phyloP scores from a whole-genome alignment of 495 filamentous ascomycete genomes.

The Aspergillus bertholletiae region DNA sequence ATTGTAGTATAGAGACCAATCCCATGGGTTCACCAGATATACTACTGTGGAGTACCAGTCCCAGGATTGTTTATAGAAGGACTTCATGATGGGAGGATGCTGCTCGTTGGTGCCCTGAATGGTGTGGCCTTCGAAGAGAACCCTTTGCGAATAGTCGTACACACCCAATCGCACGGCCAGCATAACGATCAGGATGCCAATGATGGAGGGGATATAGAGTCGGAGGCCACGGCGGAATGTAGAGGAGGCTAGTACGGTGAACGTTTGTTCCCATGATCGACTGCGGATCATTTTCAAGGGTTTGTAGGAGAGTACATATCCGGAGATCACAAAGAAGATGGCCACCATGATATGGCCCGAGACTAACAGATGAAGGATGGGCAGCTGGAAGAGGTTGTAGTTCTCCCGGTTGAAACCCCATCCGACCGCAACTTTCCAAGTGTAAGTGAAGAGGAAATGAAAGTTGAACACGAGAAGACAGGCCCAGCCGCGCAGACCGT shows the following conservation, averaged over 20 bases:
- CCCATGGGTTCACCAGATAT: conserved; percentile 50
- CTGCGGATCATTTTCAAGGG: conserved; percentile 57
- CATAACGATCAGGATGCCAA: conserved; percentile 54
- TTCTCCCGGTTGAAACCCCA: conserved; percentile 50
- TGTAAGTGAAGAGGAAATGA: conserved; percentile 51
- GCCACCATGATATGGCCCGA: conserved; percentile 68
- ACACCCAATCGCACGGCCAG: conserved; percentile 49
- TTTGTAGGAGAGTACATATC: conserved; percentile 64
- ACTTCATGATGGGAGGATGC: conserved; percentile 42
- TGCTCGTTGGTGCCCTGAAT: conserved; percentile 47
- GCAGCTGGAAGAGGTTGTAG: conserved; percentile 57
- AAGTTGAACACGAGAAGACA: conserved; percentile 52
- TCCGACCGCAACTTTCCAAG: conserved; percentile 42
- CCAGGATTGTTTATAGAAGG: conserved; percentile 42
- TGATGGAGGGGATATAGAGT: conserved; percentile 58
- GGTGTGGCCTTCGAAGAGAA: conserved; percentile 39
- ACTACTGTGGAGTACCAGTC: conserved; percentile 46
- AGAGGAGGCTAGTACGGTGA: conserved; percentile 51
- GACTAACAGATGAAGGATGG: conserved; percentile 59
- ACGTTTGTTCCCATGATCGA: conserved; percentile 47
- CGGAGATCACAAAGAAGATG: conserved; percentile 72
- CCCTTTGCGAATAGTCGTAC: conserved; percentile 40
- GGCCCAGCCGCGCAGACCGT: conserved; percentile 50
- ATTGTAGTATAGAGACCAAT: conserved; percentile 51
- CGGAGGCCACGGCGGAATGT: conserved; percentile 62